Conservation (phyloP, 106 monocot species). For the Xerophyta viscosa region DNA sequence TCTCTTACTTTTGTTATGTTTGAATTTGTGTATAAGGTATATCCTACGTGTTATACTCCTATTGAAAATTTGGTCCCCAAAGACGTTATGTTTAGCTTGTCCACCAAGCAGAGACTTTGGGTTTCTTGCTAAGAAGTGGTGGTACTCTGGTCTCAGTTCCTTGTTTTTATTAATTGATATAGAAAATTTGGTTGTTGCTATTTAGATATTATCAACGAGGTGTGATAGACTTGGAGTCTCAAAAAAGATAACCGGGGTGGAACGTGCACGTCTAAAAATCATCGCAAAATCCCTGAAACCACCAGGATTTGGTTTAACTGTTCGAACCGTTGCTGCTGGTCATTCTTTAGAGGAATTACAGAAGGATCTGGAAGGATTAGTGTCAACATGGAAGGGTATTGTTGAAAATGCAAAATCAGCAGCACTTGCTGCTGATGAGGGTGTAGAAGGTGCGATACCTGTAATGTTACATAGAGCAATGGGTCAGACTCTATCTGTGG, state of each 20-base stretch:
- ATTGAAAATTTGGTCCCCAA: too few relatives aligned
- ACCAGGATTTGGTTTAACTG: conserved; percentile 73
- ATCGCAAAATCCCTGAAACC: conserved; percentile 80
- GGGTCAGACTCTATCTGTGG: conserved; percentile 87
- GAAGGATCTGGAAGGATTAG: conserved; percentile 73
- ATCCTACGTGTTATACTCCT: too few relatives aligned
- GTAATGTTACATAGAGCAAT: conserved; percentile 84
- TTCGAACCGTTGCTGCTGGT: conserved; percentile 81
- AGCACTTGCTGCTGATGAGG: conserved; percentile 79
- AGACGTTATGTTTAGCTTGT: too few relatives aligned
- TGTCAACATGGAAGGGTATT: conserved; percentile 83
- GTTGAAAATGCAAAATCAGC: conserved; percentile 93
- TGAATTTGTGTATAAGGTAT: background rate
- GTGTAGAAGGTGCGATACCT: conserved; percentile 86
- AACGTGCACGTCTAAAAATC: conserved; percentile 69
- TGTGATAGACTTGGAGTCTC: conserved; percentile 85
- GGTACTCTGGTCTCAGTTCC: too few relatives aligned
- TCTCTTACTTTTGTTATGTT: background rate
- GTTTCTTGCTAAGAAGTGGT: too few relatives aligned
- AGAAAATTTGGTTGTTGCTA: too few relatives aligned
- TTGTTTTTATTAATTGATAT: too few relatives aligned
- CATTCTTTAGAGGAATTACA: conserved; percentile 86
- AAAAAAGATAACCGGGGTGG: conserved; percentile 72
- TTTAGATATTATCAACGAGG: conserved; percentile 67
- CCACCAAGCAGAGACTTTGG: too few relatives aligned